Conservation (phyloP, 2,329 filamentous ascomycete genomes). For the Fusarium subtropicale region DNA sequence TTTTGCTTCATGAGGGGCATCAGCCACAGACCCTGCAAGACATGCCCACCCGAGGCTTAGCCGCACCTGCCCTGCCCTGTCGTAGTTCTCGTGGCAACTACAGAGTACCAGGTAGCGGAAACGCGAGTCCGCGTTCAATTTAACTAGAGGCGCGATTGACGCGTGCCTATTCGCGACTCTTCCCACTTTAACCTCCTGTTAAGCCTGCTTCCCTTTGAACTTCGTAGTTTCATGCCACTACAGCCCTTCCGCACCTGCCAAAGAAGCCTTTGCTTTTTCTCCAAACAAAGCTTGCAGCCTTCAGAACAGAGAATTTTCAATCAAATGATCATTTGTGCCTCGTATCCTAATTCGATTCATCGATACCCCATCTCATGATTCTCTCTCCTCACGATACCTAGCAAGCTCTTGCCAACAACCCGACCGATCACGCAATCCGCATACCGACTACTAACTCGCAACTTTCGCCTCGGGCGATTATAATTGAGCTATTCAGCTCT, state of each 20-base stretch:
- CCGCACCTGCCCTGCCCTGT: conserved; percentile 9
- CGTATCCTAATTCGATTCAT: conserved; percentile 8
- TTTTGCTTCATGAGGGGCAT: conserved; percentile 9
- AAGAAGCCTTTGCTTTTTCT: conserved; percentile 17
- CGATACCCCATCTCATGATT: conserved; percentile 26
- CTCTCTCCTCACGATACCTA: conserved; percentile 14
- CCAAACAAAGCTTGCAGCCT: conserved; percentile 2
- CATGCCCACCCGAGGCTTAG: conserved; percentile 26
- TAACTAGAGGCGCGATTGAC: conserved; percentile 47
- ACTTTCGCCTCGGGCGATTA: background rate
- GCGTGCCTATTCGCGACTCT: conserved; percentile 49
- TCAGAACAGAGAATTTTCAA: background rate
- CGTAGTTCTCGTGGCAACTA: conserved; percentile 1
- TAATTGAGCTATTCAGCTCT: conserved; percentile 14
- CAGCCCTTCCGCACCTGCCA: conserved; percentile 17
- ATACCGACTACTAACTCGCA: background rate
- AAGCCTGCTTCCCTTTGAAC: conserved; percentile 35
- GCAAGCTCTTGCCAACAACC: conserved; percentile 12
- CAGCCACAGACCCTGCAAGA: conserved; percentile 34
- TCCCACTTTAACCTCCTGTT: conserved; percentile 22
- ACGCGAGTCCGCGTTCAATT: conserved; percentile 30
- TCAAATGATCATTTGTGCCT: conserved; percentile 13
- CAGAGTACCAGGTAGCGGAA: background rate
- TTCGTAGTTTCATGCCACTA: conserved; percentile 34
- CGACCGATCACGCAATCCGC: conserved; percentile 4